Evolutionary conservation across 2,329 filamentous ascomycete genomes (phyloP).

Genomic region (Madurella mycetomatis): DNA sequence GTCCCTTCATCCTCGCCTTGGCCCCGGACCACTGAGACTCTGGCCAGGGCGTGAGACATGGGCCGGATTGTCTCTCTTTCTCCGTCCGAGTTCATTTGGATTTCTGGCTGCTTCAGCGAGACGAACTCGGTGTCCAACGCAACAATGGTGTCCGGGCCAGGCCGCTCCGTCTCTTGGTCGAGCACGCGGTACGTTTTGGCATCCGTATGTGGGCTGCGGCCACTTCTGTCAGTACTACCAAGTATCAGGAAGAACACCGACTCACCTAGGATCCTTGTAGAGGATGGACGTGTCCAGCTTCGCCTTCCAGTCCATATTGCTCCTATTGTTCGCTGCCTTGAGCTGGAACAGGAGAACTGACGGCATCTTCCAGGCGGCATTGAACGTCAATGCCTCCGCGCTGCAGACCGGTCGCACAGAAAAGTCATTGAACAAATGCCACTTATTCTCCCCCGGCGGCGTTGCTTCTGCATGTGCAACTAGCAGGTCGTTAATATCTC

Average conservation of each 20-base stretch:
- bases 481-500: conserved; percentile 33
- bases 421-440: conserved; percentile 98
- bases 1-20: conserved; percentile 70
- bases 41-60: conserved; percentile 84
- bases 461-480: conserved; percentile 63
- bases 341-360: conserved; percentile 83
- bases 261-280: conserved; percentile 57
- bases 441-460: conserved; percentile 61
- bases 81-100: conserved; percentile 93
- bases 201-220: conserved; percentile 33
- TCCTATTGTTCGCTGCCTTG: conserved; percentile 72
- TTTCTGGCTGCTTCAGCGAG: conserved; percentile 84
- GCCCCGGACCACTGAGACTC: conserved; percentile 85
- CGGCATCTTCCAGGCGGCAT: conserved; percentile 86
- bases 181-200: conserved; percentile 58
- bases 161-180: conserved; percentile 56
- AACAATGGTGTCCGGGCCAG: conserved; percentile 67
- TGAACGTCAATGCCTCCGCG: conserved; percentile 85
- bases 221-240: conserved; percentile 36
- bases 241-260: background rate
- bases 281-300: conserved; percentile 79
- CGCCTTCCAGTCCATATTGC: conserved; percentile 84
- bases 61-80: conserved; percentile 88
- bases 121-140: conserved; percentile 97
- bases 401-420: conserved; percentile 74